A percentile compares a stretch with the other conserved stretches of the same genome.
These are phyloP conservation scores for Cephalotrichum gorgonifer DNA, from an alignment of 2,329 filamentous ascomycete genomes.

Conservation along the genomic window DNA sequence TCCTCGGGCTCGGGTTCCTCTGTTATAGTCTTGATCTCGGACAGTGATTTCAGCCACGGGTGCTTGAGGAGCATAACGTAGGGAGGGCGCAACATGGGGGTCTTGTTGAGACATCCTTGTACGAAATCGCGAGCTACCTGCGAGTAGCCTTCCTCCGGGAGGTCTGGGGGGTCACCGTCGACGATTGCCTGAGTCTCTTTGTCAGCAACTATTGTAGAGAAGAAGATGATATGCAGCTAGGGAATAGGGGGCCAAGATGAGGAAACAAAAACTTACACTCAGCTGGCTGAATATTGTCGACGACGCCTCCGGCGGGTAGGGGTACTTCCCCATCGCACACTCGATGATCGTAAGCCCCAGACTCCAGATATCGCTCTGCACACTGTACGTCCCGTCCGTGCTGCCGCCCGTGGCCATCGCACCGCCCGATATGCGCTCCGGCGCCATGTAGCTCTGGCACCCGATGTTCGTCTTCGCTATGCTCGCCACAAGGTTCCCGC, in stretches of 20 bases:
- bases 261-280: slow-evolving; percentile 55
- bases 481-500: slow-evolving; percentile 89
- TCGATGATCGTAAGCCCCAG: slow-evolving; percentile 90
- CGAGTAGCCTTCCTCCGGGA: slow-evolving; percentile 72
- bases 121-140: slow-evolving; percentile 79
- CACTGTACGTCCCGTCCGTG: slow-evolving; percentile 77
- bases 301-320: slow-evolving; percentile 93
- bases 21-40: slow-evolving; percentile 50
- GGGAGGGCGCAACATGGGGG: slow-evolving; percentile 82
- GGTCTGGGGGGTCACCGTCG: slow-evolving; percentile 84
- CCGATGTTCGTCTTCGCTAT: slow-evolving; percentile 99
- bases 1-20: slow-evolving; percentile 57
- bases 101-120: slow-evolving; percentile 80
- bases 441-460: slow-evolving; percentile 98
- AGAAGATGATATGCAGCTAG: background rate
- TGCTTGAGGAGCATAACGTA: slow-evolving; percentile 86
- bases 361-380: slow-evolving; percentile 98
- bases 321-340: slow-evolving; percentile 87
- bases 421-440: slow-evolving; percentile 85
- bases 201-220: slow-evolving; percentile 1
- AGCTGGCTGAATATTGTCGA: slow-evolving; percentile 98
- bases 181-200: slow-evolving; percentile 68
- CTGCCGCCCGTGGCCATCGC: slow-evolving; percentile 54
- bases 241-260: background rate
- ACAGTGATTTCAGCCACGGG: slow-evolving; percentile 70